These are phyloP conservation scores for Diaporthe eres DNA, from an alignment of 2,329 filamentous ascomycete genomes.

Conservation along the genomic window DNA sequence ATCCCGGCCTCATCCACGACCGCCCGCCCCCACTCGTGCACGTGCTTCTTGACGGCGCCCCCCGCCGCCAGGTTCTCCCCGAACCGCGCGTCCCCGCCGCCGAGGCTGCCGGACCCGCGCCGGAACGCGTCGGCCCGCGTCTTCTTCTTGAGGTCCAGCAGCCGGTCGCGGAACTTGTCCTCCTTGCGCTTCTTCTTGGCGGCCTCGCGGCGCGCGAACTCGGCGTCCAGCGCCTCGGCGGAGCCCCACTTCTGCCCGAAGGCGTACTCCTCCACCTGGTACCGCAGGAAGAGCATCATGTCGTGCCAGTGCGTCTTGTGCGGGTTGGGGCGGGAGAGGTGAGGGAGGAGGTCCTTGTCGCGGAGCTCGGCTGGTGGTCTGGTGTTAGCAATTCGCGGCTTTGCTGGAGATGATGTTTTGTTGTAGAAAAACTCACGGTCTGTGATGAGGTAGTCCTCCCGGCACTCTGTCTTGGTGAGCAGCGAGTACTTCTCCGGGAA, in stretches of 20 bases:
- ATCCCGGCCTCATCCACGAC: slow-evolving; percentile 80
- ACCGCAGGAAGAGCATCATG: slow-evolving; percentile 97
- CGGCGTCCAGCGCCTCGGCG: slow-evolving; percentile 85
- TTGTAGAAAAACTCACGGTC: slow-evolving; percentile 73
- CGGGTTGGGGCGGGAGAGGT: slow-evolving; percentile 90
- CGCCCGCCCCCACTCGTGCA: slow-evolving; percentile 86
- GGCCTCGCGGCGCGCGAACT: slow-evolving; percentile 84
- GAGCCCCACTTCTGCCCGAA: slow-evolving; percentile 93
- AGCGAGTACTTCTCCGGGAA: slow-evolving; percentile 93
- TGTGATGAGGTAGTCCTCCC: slow-evolving; percentile 94
- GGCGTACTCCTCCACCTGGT: slow-evolving; percentile 94
- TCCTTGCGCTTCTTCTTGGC: slow-evolving; percentile 91
- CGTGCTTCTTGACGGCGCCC: slow-evolving; percentile 71
- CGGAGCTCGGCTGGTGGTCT: slow-evolving; percentile 80
- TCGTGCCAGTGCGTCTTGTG: slow-evolving; percentile 97
- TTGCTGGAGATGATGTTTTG: background rate
- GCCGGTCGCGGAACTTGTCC: slow-evolving; percentile 89
- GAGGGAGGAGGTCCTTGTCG: slow-evolving; percentile 87
- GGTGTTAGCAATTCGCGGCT: background rate
- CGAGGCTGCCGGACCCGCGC: slow-evolving; percentile 72
- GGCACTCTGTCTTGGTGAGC: slow-evolving; percentile 95
- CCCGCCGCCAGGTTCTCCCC: slow-evolving; percentile 55
- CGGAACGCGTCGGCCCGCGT: slow-evolving; percentile 93
- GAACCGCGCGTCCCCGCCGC: slow-evolving; percentile 84
- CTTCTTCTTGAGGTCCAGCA: slow-evolving; percentile 91